Evolutionary conservation across 2,329 filamentous ascomycete species (phyloP), one percentile per base, ranked within the genome.

Genomic region (Aspergillus chevalieri): DNA sequence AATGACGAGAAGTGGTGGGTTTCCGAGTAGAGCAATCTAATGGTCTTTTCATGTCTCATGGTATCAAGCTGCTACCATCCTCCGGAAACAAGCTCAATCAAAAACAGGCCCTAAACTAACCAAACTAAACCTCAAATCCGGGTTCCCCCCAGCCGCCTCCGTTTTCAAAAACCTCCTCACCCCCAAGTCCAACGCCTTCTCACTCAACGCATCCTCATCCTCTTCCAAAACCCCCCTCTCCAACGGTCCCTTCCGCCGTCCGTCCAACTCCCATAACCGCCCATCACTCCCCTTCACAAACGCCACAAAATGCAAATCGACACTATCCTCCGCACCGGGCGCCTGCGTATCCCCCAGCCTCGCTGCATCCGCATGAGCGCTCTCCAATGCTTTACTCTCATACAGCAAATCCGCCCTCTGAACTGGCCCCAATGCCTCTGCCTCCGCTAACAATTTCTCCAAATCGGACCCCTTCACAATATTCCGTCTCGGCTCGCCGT

Each of bases 231-330:
- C 62, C 0, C 85, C 86, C 12, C 87, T 75, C 56, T 89, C 81
- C 43, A 92, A 69, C 0, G 88, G 88, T 0, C 88, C 88, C 59
- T 85, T 86, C 44, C 86, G 76, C 19, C 78, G 69, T 1, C 89
- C 89, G 69, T 94, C 89, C 61, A 94, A 69, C 72, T 94, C 89
- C 83, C 87, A 94, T 39, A 94, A 75, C 6, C 79, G 79, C 48
- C 85, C 85, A 66, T 87, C 83, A 46, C 71, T 72, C 2, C 78
- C 80, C 74, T 91, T 93, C 47, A 93, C 87, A 70, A 97, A 98
- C 64, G 89, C 93, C 43, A 97, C 92, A 67, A 95, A 97, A 74
- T 98, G 93, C 60, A 96, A 76, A 65, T 96, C 92, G n/a, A 95
- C 78, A 58, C 86, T 81, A 61, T 88, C 87, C n/a, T 83, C 79